phyloP scores from a whole-genome alignment of 208 protist species.

The Trypanosoma rangeli region DNA sequence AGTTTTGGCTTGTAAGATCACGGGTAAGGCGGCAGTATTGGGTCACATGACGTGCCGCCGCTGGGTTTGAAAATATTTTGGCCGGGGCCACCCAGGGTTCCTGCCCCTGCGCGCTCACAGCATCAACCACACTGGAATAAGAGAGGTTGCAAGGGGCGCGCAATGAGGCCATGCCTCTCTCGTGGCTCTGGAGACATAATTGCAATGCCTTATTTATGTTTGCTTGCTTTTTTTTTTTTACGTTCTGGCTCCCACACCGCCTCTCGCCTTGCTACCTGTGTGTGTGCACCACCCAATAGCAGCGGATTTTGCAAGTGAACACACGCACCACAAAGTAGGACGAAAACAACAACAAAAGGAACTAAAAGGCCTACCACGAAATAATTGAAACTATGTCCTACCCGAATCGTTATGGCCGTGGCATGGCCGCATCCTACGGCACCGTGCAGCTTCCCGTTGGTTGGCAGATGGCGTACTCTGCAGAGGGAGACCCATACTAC shows the following conservation, averaged over 20 bases:
- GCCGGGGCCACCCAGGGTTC: not conserved
- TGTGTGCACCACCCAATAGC: not conserved
- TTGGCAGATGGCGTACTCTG: slow-evolving; percentile 80
- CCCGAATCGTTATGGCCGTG: slow-evolving; percentile 27
- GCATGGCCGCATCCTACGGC: slow-evolving; percentile 11
- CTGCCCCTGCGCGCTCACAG: not conserved
- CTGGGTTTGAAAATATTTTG: not conserved
- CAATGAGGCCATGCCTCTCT: not conserved
- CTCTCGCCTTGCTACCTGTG: not conserved
- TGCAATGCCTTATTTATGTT: too few species aligned
- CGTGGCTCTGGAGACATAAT: not conserved
- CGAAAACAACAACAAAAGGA: not conserved
- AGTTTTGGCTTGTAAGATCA: not conserved
- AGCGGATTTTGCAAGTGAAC: not conserved
- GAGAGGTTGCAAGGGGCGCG: not conserved
- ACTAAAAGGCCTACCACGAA: not conserved
- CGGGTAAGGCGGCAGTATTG: not conserved
- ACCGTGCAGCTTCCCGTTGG: slow-evolving; percentile 59
- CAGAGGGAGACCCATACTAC: slow-evolving; percentile 73
- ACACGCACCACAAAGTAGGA: not conserved
- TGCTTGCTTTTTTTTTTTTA: not conserved
- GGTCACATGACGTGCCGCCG: not conserved
- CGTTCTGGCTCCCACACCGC: not conserved
- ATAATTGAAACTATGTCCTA: slow-evolving; percentile 22
- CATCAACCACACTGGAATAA: not conserved